Evolutionary conservation across 305 asterid genomes (phyloP).

Genomic region (Solanum chacoense): DNA sequence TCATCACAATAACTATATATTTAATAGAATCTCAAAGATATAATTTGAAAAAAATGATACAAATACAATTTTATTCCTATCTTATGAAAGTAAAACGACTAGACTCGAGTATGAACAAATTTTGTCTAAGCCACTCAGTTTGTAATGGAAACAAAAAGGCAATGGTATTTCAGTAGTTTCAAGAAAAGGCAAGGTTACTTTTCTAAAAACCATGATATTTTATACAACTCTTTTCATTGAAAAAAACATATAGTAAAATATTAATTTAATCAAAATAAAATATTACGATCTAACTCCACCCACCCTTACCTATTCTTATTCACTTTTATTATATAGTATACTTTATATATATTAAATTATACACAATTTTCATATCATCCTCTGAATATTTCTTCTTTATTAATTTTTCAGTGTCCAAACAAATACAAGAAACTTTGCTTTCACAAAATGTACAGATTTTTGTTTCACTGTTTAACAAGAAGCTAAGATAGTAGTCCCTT

Average conservation of each 20-base stretch:
- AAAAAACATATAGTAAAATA: not conserved
- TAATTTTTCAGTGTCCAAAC: not conserved
- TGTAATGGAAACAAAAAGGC: not conserved
- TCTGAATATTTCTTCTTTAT: constrained; percentile 1
- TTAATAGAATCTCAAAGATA: too few relatives aligned
- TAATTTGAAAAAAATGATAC: too few relatives aligned
- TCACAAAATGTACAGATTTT: not conserved
- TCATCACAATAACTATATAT: not conserved
- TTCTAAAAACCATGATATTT: not conserved
- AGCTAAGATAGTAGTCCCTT: not conserved
- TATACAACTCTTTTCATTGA: not conserved
- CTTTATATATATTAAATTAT: not conserved
- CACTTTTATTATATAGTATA: not conserved
- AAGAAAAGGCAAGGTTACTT: not conserved
- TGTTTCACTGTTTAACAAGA: not conserved
- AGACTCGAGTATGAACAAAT: not conserved
- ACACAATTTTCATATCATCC: not conserved
- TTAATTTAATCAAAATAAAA: not conserved
- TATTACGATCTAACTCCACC: constrained; percentile 23
- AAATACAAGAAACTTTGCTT: not conserved
- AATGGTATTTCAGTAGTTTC: not conserved
- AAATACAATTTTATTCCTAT: too few relatives aligned
- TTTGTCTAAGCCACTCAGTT: not conserved
- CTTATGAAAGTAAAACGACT: too few relatives aligned
- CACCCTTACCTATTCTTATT: constrained; percentile 27